Evolutionary conservation across 1,139 yeast genomes (phyloP).

Genomic region (Schwanniomyces etchellsii): DNA sequence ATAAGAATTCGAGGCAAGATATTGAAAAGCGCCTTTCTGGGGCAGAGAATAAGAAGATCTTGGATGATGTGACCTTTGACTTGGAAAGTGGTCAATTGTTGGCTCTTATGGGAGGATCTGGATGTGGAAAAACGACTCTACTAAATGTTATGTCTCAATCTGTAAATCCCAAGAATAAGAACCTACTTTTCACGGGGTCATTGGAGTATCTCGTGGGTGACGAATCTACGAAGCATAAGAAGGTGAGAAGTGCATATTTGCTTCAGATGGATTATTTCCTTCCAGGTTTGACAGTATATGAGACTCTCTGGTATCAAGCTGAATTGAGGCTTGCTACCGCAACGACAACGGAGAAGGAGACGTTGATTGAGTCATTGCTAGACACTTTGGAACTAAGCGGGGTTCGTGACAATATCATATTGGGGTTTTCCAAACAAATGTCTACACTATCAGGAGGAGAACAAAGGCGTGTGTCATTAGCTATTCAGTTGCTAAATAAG

Average conservation of each 20-base stretch:
- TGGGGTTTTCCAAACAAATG: conserved; percentile 36
- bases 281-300: conserved; percentile 67
- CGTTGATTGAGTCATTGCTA: conserved; percentile 54
- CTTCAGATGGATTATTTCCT: conserved; percentile 72
- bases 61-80: conserved; percentile 48
- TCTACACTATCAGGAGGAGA: conserved; percentile 79
- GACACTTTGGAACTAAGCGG: conserved; percentile 58
- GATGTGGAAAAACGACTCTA: conserved; percentile 82
- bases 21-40: conserved; percentile 5
- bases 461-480: conserved; percentile 70
- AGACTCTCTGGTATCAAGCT: conserved; percentile 66
- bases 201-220: conserved; percentile 13
- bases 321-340: conserved; percentile 53
- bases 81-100: conserved; percentile 48
- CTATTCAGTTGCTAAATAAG: conserved; percentile 68
- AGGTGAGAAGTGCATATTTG: conserved; percentile 58
- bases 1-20: conserved; percentile 4
- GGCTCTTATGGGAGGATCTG: conserved; percentile 82
- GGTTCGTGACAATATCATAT: conserved; percentile 53
- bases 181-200: conserved; percentile 26
- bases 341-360: conserved; percentile 35
- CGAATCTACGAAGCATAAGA: conserved; percentile 7
- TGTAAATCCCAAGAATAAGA: conserved; percentile 31
- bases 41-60: conserved; percentile 13
- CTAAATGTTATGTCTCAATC: conserved; percentile 68